Percentiles rank a stretch among this genome's conserved stretches.
These are phyloP conservation scores for Sclerotinia borealis DNA, from an alignment of 2,329 filamentous ascomycete genomes.

Conservation along the genomic window DNA sequence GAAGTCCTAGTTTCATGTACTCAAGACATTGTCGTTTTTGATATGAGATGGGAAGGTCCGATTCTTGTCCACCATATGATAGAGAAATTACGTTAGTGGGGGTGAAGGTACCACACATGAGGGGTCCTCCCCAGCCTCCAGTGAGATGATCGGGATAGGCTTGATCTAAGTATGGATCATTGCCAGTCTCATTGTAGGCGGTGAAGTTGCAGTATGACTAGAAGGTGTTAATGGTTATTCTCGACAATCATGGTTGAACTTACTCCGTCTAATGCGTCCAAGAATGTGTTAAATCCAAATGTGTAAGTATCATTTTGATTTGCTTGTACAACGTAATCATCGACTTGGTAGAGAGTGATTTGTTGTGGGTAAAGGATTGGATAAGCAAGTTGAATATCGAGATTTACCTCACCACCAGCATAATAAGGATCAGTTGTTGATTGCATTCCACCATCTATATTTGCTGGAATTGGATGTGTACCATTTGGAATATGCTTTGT, in stretches of 20 bases:
- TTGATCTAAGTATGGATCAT: conserved; percentile 25
- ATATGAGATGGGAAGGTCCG: conserved; percentile 46
- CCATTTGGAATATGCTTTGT: conserved; percentile 29
- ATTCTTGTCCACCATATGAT: conserved; percentile 48
- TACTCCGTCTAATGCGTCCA: conserved; percentile 40
- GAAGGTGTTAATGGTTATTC: conserved; percentile 21
- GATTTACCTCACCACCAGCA: conserved; percentile 31
- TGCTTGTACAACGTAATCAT: conserved; percentile 32
- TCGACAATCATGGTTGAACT: conserved; percentile 14
- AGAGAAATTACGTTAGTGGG: conserved; percentile 51
- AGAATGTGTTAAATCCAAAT: conserved; percentile 41
- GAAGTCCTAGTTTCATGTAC: conserved; percentile 46
- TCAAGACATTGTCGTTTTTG: conserved; percentile 46
- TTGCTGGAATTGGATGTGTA: conserved; percentile 30
- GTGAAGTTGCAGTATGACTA: conserved; percentile 38
- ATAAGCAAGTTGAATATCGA: conserved; percentile 34
- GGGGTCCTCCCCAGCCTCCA: conserved; percentile 19
- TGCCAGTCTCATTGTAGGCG: conserved; percentile 35
- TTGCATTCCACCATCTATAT: conserved; percentile 36
- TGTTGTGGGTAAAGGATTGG: conserved; percentile 37
- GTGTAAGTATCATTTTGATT: conserved; percentile 28
- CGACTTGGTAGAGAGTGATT: conserved; percentile 36
- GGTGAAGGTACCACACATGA: conserved; percentile 32
- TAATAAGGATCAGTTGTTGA: conserved; percentile 22
- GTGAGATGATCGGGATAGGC: conserved; percentile 27